A percentile compares a stretch with the other conserved stretches of the same genome.
These are phyloP conservation scores for Puccinia coronata DNA, from an alignment of 1,284 basidiomycete species.

Conservation along the genomic window DNA sequence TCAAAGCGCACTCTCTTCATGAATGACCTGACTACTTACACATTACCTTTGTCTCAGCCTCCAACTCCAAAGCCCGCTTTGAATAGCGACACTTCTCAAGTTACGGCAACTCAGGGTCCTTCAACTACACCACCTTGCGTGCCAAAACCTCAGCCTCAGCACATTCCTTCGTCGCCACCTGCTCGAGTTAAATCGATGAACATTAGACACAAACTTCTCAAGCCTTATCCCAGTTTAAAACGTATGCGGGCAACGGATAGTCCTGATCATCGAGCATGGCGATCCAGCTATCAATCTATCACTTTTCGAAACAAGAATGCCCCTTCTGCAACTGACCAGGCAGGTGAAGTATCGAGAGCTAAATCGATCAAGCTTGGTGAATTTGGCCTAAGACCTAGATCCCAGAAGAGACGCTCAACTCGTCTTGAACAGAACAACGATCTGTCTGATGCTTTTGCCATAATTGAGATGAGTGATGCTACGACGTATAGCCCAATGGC, in stretches of 20 bases:
- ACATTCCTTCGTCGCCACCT: background rate
- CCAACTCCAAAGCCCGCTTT: background rate
- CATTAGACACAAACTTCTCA: conserved; percentile 7
- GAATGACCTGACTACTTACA: conserved; percentile 8
- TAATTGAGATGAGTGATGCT: conserved; percentile 27
- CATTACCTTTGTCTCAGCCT: background rate
- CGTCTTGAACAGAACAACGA: conserved; percentile 25
- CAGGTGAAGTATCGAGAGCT: background rate
- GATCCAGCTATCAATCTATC: conserved; percentile 6
- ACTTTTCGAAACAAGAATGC: background rate
- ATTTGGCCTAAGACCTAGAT: background rate
- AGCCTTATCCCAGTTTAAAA: conserved; percentile 26
- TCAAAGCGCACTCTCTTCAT: background rate
- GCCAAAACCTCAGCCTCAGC: background rate
- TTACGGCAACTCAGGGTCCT: background rate
- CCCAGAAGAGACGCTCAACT: background rate
- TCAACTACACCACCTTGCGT: background rate
- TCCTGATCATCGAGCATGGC: conserved; percentile 12
- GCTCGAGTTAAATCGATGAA: conserved; percentile 1
- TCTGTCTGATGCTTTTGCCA: conserved; percentile 23
- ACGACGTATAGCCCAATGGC: background rate
- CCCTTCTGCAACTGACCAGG: background rate
- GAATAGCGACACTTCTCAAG: background rate
- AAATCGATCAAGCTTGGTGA: conserved; percentile 14
- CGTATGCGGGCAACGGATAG: background rate